These are phyloP conservation scores for Sindora glabra DNA, from an alignment of 306 rosid genomes.

Conservation along the genomic window DNA sequence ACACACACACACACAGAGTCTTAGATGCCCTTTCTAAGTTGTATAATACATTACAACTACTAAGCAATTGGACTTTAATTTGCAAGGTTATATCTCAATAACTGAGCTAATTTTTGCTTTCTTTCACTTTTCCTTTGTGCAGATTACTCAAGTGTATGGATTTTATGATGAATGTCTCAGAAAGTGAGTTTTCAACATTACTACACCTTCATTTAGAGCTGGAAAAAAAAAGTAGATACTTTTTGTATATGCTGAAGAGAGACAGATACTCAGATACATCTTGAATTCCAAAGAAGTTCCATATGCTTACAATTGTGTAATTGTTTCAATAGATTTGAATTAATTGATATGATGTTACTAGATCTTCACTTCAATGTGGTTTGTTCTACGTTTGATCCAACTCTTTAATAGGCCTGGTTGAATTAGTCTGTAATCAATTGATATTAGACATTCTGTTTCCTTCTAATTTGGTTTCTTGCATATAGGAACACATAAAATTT, in stretches of 20 bases:
- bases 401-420: too few species aligned
- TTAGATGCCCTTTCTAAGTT: not conserved
- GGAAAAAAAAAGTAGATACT: not conserved
- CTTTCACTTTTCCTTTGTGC: constrained; percentile 27
- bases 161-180: constrained; percentile 93
- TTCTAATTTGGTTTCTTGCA: not conserved
- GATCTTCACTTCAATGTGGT: too few species aligned
- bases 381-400: too few species aligned
- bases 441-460: not conserved
- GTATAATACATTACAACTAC: not conserved
- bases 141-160: constrained; percentile 98
- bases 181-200: constrained; percentile 65
- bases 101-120: constrained; percentile 21
- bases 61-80: not conserved
- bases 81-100: not conserved
- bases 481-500: not conserved
- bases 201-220: constrained; percentile 20
- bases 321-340: constrained; percentile 2
- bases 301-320: not conserved
- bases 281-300: constrained; percentile 2
- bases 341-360: not conserved
- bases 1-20: not conserved
- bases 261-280: too few species aligned
- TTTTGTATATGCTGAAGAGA: too few species aligned
- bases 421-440: too few species aligned